Base-by-base conservation (phyloP, 352 stramenopile genomes). In the Globisporangium paroecandrum region DNA sequence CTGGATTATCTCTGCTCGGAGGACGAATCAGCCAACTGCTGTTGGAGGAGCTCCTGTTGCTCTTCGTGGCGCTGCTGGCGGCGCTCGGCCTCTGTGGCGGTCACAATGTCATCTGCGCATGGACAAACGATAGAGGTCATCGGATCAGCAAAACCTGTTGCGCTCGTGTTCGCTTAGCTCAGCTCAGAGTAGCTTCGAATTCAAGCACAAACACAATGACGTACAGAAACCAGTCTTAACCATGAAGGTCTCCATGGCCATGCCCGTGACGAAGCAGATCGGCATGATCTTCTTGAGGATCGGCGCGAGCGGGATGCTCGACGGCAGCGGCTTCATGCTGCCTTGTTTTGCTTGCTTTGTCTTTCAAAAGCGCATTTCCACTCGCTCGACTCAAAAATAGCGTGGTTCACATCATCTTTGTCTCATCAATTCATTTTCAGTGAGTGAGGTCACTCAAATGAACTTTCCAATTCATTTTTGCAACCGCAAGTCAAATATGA, bases 191-290 rank as follows among this genome's bases (percentile, higher is more conserved):
- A 8, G 29, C 4, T 32, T 32, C 29, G 29, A 32, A 32, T 32
- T 32, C 29, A 32, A 32, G 29, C 15, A 46, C 20, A 56, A 24
- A 24, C 0, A 15, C 69, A 8, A 32, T 32, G 18, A 76, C 87
- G 70, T 74, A 95, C 87, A 95, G 70, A 95, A 95, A 36, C 85
- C 87, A 0, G 87, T 94, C 66, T 95, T 94, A 74, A 97, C 88
- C 89, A 97, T 97, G 68, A 97, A 95, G 13, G 84, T 49, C 75
- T 97, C 89, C 78, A 97, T 94, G 34, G 71, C 81, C 18, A 88
- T 88, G 57, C 89, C 89, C 38, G 83, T 88, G 41, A 92, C 69
- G 71, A 97, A 97, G 75, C 89, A 95, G 18, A 94, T 58, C 38
- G 89, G 89, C 68, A 97, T 72, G 46, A 94, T 76, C 71, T 95